Percentiles rank a stretch among this genome's conserved stretches.
Conservation (phyloP, 2,329 filamentous ascomycete genomes). For the Chaetomiaceae sp. region DNA sequence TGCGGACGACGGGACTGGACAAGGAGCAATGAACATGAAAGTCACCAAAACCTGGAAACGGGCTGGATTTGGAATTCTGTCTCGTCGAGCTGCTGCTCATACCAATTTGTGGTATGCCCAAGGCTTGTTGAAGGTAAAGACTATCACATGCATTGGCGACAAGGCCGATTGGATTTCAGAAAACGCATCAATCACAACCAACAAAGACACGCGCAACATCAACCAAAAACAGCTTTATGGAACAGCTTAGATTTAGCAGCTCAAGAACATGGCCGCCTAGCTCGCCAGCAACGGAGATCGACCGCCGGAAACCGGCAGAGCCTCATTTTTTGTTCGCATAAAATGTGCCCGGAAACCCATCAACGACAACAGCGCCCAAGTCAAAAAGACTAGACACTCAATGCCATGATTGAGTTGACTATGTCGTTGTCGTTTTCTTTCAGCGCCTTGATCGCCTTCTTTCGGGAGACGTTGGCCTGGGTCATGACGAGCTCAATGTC, state of each 20-base stretch:
- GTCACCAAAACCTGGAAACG: too few relatives aligned
- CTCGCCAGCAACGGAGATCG: constrained; percentile 7
- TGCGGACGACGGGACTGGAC: too few relatives aligned
- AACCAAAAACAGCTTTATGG: background rate
- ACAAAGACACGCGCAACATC: background rate
- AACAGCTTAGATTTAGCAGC: constrained; percentile 6
- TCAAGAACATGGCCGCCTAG: background rate
- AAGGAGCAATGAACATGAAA: too few relatives aligned
- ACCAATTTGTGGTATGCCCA: too few relatives aligned
- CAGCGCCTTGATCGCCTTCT: constrained; percentile 97
- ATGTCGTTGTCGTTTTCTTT: constrained; percentile 99
- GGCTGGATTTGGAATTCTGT: too few relatives aligned
- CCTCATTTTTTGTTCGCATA: constrained; percentile 1
- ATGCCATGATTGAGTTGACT: constrained; percentile 99
- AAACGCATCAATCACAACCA: background rate
- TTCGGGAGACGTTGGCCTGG: constrained; percentile 92
- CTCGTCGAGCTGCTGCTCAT: background rate
- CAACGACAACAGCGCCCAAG: constrained; percentile 2
- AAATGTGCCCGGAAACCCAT: constrained; percentile 6
- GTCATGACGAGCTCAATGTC: constrained; percentile 99
- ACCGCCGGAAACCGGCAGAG: background rate
- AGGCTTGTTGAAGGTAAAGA: too few relatives aligned
- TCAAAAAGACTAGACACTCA: constrained; percentile 63
- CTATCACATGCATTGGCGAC: too few relatives aligned
- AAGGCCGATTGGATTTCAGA: too few relatives aligned